phyloP scores from a whole-genome alignment of 352 stramenopile species.

The Globisporangium carolinianum region DNA sequence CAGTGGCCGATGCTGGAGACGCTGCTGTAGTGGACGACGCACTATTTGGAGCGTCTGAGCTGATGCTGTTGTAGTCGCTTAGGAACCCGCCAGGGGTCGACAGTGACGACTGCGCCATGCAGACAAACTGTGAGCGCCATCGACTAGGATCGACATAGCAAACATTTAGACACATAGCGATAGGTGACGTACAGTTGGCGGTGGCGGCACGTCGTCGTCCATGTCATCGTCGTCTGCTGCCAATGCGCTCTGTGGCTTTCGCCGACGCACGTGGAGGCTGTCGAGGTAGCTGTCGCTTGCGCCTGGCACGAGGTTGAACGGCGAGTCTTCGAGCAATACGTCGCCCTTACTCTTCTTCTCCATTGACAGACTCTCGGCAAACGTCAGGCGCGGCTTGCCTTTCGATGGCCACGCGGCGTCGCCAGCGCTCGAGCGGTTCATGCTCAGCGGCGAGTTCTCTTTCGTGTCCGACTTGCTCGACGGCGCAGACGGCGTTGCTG shows the following conservation, averaged over 20 bases:
- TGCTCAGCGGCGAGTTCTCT: constrained; percentile 32
- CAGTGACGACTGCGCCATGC: constrained; percentile 27
- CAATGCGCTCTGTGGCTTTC: constrained; percentile 26
- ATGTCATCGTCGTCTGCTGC: constrained; percentile 16
- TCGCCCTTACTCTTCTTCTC: constrained; percentile 35
- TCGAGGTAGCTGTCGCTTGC: constrained; percentile 30
- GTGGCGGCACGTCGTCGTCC: constrained; percentile 49
- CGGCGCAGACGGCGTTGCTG: constrained; percentile 37
- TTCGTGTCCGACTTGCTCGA: constrained; percentile 38
- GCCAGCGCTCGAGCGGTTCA: constrained; percentile 19
- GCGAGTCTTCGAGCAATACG: constrained; percentile 44
- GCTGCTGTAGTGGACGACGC: constrained; percentile 5
- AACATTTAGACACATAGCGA: too few species aligned
- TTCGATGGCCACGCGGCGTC: constrained; percentile 16
- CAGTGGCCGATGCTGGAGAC: background rate
- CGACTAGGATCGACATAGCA: background rate
- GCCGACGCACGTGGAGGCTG: constrained; percentile 36
- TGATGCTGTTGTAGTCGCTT: constrained; percentile 27
- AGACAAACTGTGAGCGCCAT: background rate
- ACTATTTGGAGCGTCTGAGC: constrained; percentile 1
- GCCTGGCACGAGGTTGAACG: constrained; percentile 38
- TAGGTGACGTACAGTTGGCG: constrained; percentile 32
- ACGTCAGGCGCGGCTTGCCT: constrained; percentile 43
- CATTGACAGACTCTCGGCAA: constrained; percentile 68
- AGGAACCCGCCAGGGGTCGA: constrained; percentile 33